Base-by-base conservation (phyloP, 306 rosid species). In the Prunus mume region DNA sequence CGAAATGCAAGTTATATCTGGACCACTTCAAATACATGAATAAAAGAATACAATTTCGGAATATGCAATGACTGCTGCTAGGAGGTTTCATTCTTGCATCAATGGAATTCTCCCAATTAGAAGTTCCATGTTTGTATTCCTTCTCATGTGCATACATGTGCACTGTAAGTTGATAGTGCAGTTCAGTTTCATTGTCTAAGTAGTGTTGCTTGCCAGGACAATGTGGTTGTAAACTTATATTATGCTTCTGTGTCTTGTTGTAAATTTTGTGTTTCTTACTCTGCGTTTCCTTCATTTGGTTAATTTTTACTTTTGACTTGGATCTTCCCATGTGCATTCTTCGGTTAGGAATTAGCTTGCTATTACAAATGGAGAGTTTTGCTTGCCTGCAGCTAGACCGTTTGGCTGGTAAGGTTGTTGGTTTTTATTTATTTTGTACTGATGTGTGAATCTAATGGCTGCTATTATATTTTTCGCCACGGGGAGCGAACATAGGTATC, bases 341-440 rank as follows among this genome's bases (percentile, higher is more conserved):
- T 43, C 24, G 52, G 60, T 43, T 52, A 3, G 77, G 74, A 76
- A 71, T 57, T 66, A 75, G 12, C 45, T 54, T 64, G 63, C 30
- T 61, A 45, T 38, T 56, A 63, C 24, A 56, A 49, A 28, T 14
- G 34, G 5, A 28, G 63, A 72, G 65, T 57, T 19, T 27, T 57
- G 24, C 67, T 41, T 43, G 25, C 68, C 24, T 58, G 55, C 68
- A 12, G 25, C 25, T 34, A 65, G 27, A 34, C 38, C 9, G 65
- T 17, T 62, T 45, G 60, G 51, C 55, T 20, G 80, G 80, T 76
- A 81, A 43, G 84, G 24, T 67, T 45, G 19, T 22, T 49, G 19
- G 17, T 25, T 79, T 49, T 12, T 12, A 6, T 8, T 66, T 41
- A 2, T 43, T 41, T 12, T 34, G 43, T 22, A 38, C 3, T 24